phyloP scores from a whole-genome alignment of 2,329 filamentous ascomycete species.

The Daldinia eschscholtzii region DNA sequence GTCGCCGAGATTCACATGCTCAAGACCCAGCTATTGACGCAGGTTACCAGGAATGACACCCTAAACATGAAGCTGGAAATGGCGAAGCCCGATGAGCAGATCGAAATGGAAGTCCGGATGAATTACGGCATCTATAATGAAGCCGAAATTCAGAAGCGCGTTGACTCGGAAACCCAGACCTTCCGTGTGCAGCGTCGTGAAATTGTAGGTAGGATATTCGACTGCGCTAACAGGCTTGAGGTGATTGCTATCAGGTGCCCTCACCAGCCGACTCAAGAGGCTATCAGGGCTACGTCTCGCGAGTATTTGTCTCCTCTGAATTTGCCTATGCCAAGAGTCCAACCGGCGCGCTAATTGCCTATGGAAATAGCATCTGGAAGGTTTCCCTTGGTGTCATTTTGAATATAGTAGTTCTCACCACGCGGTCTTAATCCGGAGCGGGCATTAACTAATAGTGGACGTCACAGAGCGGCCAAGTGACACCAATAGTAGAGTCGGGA shows the following conservation, averaged over 20 bases:
- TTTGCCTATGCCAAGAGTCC: slow-evolving; percentile 10
- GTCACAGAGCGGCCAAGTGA: not conserved
- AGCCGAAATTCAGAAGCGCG: slow-evolving; percentile 35
- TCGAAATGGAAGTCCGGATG: slow-evolving; percentile 13
- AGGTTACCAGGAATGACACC: not conserved
- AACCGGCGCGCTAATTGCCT: not conserved
- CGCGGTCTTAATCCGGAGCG: not conserved
- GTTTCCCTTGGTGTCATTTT: not conserved
- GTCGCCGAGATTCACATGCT: not conserved
- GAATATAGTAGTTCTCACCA: not conserved
- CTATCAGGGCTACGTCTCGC: not conserved
- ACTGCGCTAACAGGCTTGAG: slow-evolving; percentile 16
- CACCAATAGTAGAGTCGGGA: not conserved
- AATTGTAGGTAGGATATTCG: slow-evolving; percentile 36
- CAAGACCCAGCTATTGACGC: not conserved
- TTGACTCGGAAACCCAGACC: slow-evolving; percentile 33
- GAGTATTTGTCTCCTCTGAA: slow-evolving; percentile 8
- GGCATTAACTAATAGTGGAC: not conserved
- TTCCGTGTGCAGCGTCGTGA: slow-evolving; percentile 39
- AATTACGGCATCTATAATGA: slow-evolving; percentile 26
- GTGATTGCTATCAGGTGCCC: slow-evolving; percentile 24
- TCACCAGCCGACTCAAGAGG: not conserved
- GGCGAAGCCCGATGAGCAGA: slow-evolving; percentile 24
- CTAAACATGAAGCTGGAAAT: slow-evolving; percentile 23
- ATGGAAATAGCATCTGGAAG: not conserved